A percentile compares a stretch with the other conserved stretches of the same genome.
Conservation (phyloP, 2,329 filamentous ascomycete genomes). For the Hysterium pulicare region DNA sequence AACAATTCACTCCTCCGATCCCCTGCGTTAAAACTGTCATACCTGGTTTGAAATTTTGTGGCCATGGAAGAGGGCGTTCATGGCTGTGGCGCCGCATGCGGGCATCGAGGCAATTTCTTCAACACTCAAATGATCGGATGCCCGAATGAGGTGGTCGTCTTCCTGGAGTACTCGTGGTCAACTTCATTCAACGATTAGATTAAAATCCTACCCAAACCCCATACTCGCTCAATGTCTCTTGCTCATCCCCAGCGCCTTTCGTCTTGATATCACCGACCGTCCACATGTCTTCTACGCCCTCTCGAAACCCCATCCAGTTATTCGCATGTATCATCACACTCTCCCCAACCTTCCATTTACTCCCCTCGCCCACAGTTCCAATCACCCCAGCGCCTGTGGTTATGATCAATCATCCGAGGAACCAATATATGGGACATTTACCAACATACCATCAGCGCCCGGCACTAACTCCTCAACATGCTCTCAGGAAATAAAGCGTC, state of each 20-base stretch:
- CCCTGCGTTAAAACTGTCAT: conserved; percentile 7
- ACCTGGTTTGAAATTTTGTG: conserved; percentile 2
- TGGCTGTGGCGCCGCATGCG: conserved; percentile 6
- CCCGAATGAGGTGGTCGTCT: conserved; percentile 10
- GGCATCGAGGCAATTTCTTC: conserved; percentile 10
- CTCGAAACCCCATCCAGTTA: not conserved
- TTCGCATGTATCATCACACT: conserved; percentile 1
- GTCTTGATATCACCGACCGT: not conserved
- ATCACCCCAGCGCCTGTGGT: conserved; percentile 1
- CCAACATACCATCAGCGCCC: not conserved
- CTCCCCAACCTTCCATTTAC: not conserved
- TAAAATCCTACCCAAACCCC: conserved; percentile 9
- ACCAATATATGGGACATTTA: not conserved
- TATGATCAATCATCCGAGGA: not conserved
- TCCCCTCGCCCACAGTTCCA: conserved; percentile 2
- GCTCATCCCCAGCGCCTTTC: conserved; percentile 7
- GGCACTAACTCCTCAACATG: conserved; percentile 9
- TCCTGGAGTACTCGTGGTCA: not conserved
- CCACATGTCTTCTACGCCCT: conserved; percentile 1
- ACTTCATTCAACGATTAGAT: not conserved
- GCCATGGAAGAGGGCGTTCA: conserved; percentile 11
- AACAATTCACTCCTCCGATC: conserved; percentile 9
- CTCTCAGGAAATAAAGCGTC: conserved; percentile 9
- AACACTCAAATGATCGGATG: conserved; percentile 8
- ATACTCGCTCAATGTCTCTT: conserved; percentile 13